Conservation (phyloP, 208 protist genomes). For the Tritrichomonas foetus region DNA sequence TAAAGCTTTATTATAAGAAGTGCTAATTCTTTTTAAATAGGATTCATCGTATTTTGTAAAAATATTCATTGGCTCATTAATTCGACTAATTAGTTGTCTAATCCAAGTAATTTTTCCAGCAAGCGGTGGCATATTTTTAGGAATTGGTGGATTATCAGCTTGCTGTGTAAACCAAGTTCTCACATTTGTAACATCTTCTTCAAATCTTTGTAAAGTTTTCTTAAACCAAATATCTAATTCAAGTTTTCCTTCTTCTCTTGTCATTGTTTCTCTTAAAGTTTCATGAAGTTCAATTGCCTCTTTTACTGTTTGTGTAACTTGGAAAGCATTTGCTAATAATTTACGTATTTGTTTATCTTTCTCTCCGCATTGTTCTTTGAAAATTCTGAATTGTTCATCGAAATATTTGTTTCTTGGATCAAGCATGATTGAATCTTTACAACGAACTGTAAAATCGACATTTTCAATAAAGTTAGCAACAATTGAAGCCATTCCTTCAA, state of each 20-base stretch:
- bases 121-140: slow-evolving; percentile 5
- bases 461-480: neutral
- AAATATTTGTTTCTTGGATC: neutral
- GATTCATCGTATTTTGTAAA: neutral
- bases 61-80: neutral
- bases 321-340: neutral
- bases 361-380: neutral
- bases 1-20: neutral
- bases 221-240: slow-evolving; percentile 10
- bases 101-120: neutral
- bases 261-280: neutral
- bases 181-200: neutral
- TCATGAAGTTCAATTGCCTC: neutral
- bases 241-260: neutral
- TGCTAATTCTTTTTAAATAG: neutral
- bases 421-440: neutral
- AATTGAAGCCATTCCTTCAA: slow-evolving; percentile 22
- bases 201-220: neutral
- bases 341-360: neutral
- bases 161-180: neutral
- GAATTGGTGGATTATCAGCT: neutral
- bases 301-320: neutral
- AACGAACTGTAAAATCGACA: neutral
- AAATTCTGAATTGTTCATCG: neutral
- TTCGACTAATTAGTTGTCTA: neutral